Evolutionary conservation across 768 basidiomycete species (phyloP), one percentile per base, ranked within the genome.

Genomic region (Leucocoprinus leucothites): DNA sequence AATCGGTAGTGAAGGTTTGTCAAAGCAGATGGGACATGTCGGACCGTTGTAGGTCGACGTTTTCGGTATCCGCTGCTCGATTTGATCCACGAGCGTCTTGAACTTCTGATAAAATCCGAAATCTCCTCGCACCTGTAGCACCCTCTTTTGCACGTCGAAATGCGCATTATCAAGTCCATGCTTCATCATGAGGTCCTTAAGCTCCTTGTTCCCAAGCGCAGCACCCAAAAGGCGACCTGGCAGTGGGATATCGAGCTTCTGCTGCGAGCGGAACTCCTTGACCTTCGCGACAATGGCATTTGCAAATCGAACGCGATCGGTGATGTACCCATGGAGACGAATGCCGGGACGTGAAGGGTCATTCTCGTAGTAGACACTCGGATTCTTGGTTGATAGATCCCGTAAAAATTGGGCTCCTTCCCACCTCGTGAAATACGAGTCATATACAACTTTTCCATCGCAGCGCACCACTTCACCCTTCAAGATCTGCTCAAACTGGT

Each of bases 1-100:
- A 2, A 84, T 65, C 0, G 85, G 85, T 1, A 74, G 65, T 0
- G 77, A 69, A 1, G 78, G 77, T 41, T 81, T 75, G 51, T 76
- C 76, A 55, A 91, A 80, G 65, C 90, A 93, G 2, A 90, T 83
- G 0, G 90, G 89, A 61, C 90, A 93, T 8, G 11, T 34, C 36
- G 55, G 21, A 51, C 64, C 28, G 56, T 51, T 8, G 21, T 47
- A 48, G 49, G 21, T 18, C 56, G 21, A 19, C 19, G 36, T 11
- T 65, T 42, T 63, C 63, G 21, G 69, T 69, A 16, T 79, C 66
- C 3, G 74, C 72, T 2, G 77, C 74, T 51, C 71, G 67, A 1
- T 79, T 79, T 2, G 34, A 3, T 54, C 53, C 8, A 54, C 25
- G 22, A 69, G 67, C 41, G 76, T 62, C 54, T 76, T 78, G 0